Evolutionary conservation across 1,284 basidiomycete genomes (phyloP), one percentile per base, ranked within the genome.

Genomic region (Marasmius tenuissimus): DNA sequence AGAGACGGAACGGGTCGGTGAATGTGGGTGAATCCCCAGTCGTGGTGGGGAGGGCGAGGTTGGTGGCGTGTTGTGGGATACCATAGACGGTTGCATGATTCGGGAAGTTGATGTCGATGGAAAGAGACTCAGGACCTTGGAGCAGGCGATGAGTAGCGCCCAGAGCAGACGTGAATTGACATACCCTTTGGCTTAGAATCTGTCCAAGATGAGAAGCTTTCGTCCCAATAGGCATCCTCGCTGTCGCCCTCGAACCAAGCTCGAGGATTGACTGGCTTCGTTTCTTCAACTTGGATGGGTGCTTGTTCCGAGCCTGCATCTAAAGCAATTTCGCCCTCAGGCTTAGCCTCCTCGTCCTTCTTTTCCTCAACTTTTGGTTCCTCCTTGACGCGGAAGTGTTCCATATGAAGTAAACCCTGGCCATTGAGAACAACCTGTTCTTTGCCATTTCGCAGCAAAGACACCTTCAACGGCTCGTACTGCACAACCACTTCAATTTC

Each of bases 51-150:
- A 99, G 86, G 12, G 92, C 91, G 37, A 99, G 84, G 6, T 89
- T 87, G 0, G 96, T 96, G 9, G 97, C 97, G 70, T 97, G 97
- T 76, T 99, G 95, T 3, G 97, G 97, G 49, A 99, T 94, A 60
- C 97, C 97, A 69, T 94, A 99, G 61, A 98, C 88, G 63, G 93
- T 90, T 37, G 87, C 85, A 63, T 96, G 94, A 65, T 88, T 89
- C 1, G 96, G 96, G 84, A 99, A 99, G 61, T 87, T 86, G 68
- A 99, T 91, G 71, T 99, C 97, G 63, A 99, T 72, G 0, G 92
- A 95, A 59, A 98, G 82, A 0, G 93, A 96, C 76, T 99, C 96
- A 22, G 97, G 97, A 18, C 96, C 95, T 56, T 47, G 60, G n/a
- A 47, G 53, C 8, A 54, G 14, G n/a, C 52, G 3, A 38, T 27